Evolutionary conservation across 345 rosid genomes (phyloP).

Genomic region (Salix suchowensis): DNA sequence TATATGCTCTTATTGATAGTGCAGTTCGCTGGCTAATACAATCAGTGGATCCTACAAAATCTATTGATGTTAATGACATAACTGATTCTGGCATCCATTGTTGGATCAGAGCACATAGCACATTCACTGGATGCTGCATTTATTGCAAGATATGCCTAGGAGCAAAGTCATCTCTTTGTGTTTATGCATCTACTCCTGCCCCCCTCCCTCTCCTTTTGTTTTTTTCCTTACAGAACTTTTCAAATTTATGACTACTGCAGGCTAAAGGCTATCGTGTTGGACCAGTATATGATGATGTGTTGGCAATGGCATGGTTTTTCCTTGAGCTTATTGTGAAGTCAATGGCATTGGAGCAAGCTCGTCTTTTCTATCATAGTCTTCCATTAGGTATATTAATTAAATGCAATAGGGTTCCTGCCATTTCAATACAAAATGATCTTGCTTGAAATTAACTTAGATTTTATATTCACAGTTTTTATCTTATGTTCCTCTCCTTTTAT

Average conservation of each 20-base stretch:
- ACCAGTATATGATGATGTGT: slow-evolving; percentile 96
- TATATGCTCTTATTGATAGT: too few species aligned
- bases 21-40: too few species aligned
- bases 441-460: neutral
- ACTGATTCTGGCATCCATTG: too few species aligned
- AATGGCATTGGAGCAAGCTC: slow-evolving; percentile 96
- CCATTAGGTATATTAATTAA: slow-evolving; percentile 58
- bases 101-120: too few species aligned
- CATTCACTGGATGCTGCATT: too few species aligned
- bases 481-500: neutral
- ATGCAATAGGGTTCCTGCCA: neutral
- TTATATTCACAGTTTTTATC: too few species aligned
- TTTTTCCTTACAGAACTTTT: neutral
- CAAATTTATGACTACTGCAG: slow-evolving; percentile 39
- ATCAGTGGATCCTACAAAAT: too few species aligned
- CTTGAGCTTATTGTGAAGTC: slow-evolving; percentile 97
- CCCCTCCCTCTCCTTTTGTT: neutral
- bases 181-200: neutral
- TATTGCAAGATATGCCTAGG: too few species aligned
- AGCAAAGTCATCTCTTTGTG: neutral
- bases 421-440: neutral
- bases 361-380: slow-evolving; percentile 75
- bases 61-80: too few species aligned
- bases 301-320: slow-evolving; percentile 99
- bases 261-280: slow-evolving; percentile 99